phyloP scores from a whole-genome alignment of 331 rosid species.

The Quercus phellos region DNA sequence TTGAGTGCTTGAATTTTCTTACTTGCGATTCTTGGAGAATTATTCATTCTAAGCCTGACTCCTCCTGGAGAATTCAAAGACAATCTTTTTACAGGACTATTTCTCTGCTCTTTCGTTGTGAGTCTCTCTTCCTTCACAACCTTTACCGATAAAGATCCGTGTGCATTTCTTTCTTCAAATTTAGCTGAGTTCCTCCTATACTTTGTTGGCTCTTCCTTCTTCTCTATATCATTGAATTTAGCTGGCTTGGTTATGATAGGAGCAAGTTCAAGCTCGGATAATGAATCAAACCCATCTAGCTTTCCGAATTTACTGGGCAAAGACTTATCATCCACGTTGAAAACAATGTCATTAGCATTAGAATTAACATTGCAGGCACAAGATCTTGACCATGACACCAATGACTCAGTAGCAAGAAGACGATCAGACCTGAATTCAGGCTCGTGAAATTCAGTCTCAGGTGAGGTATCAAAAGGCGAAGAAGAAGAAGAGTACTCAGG shows the following conservation, averaged over 20 bases:
- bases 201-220: constrained; percentile 19
- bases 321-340: constrained; percentile 46
- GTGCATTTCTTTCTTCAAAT: constrained; percentile 9
- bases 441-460: constrained; percentile 36
- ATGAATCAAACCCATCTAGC: constrained; percentile 38
- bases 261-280: constrained; percentile 51
- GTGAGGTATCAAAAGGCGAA: constrained; percentile 29
- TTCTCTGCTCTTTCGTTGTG: constrained; percentile 18
- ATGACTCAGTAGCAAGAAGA: constrained; percentile 44
- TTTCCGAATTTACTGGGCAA: constrained; percentile 30
- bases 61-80: constrained; percentile 63
- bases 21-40: constrained; percentile 55
- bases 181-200: constrained; percentile 22
- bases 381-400: constrained; percentile 25
- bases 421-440: constrained; percentile 70
- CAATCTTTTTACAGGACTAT: constrained; percentile 33
- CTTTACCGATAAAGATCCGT: constrained; percentile 30
- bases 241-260: constrained; percentile 64
- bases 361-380: constrained; percentile 18
- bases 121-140: constrained; percentile 30
- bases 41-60: constrained; percentile 43
- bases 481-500: constrained; percentile 26
- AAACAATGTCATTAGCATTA: constrained; percentile 43
- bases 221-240: constrained; percentile 31
- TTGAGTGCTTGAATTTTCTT: constrained; percentile 27